A percentile compares a stretch with the other conserved stretches of the same genome.
These are phyloP conservation scores for Vaccinium vitisidaea DNA, from an alignment of 148 eudicot genomes.

Conservation along the genomic window DNA sequence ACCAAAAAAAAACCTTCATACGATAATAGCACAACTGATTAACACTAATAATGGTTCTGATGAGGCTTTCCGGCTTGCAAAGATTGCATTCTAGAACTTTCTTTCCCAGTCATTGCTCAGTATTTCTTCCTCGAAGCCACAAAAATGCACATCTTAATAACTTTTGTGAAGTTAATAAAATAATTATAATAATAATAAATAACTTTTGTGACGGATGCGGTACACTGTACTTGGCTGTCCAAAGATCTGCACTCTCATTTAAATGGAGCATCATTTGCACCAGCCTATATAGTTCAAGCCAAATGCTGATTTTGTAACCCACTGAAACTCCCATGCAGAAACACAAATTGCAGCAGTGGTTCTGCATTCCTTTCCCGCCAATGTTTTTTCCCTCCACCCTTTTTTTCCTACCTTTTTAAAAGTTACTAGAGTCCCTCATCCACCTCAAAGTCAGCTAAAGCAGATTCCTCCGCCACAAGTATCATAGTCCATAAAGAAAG, in stretches of 20 bases:
- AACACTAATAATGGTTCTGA: not conserved
- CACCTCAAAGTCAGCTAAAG: not conserved
- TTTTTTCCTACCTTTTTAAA: not conserved
- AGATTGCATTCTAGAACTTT: not conserved
- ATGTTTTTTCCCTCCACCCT: not conserved
- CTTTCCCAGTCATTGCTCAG: not conserved
- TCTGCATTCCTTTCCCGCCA: not conserved
- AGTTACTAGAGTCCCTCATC: not conserved
- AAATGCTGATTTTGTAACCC: not conserved
- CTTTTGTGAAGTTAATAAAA: not conserved
- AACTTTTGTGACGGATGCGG: not conserved
- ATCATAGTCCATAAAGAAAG: not conserved
- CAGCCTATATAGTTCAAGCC: not conserved
- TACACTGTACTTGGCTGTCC: not conserved
- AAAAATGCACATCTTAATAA: not conserved
- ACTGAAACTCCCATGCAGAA: not conserved
- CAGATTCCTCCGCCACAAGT: not conserved
- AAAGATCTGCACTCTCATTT: not conserved
- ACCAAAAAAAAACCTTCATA: not conserved
- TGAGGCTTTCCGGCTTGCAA: not conserved
- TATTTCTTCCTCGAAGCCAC: not conserved
- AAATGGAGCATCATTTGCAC: not conserved
- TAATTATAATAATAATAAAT: too few relatives aligned
- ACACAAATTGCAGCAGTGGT: conserved; percentile 6
- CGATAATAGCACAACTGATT: not conserved